Base-by-base conservation (phyloP, 2,329 filamentous ascomycete genomes). In the Cyphellophora europaea region DNA sequence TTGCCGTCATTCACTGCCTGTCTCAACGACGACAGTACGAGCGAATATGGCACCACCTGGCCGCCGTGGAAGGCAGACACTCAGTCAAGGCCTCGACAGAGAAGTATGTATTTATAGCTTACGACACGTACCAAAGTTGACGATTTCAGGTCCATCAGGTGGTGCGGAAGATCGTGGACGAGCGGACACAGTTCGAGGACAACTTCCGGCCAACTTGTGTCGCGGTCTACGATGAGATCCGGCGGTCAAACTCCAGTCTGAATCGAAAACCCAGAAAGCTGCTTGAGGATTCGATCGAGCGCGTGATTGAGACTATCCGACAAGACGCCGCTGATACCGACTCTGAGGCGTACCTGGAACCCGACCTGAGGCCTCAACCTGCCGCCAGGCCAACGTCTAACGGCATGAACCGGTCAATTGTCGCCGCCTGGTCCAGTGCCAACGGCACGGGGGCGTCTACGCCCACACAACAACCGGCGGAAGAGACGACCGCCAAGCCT, bases 131-230 rank as follows among this genome's bases (percentile, higher is more conserved):
- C n/a, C n/a, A n/a, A n/a, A n/a, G n/a, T n/a, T n/a, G n/a, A n/a
- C n/a, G n/a, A n/a, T n/a, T n/a, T n/a, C n/a, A n/a, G n/a, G n/a
- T 94, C 43, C 87, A 89, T 54, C 80, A 84, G 52, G 72, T 91
- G 23, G 72, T 93, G 23, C 74, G 75, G 45, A 91, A 86, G 56
- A 67, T 89, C 35, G 71, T 84, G 36, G 80, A 85, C 40, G 74
- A 79, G 33, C 72, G 74, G 33, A 62, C 69, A 31, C 57, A 70
- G 45, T 58, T 61, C n/a, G 65, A 65, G 36, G 57, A 56, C 12
- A 18, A 30, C 15, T 35, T 53, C 54, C 12, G 60, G 66, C 5
- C 67, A 64, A 35, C 61, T 82, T 65, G 80, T 3, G 59, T 69
- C 2, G 59, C 65, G 2, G 72, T 93, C 1, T 94, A 91, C 54